These are phyloP conservation scores for Phytophthora niederhauseri DNA, from an alignment of 352 stramenopile genomes.

Conservation along the genomic window DNA sequence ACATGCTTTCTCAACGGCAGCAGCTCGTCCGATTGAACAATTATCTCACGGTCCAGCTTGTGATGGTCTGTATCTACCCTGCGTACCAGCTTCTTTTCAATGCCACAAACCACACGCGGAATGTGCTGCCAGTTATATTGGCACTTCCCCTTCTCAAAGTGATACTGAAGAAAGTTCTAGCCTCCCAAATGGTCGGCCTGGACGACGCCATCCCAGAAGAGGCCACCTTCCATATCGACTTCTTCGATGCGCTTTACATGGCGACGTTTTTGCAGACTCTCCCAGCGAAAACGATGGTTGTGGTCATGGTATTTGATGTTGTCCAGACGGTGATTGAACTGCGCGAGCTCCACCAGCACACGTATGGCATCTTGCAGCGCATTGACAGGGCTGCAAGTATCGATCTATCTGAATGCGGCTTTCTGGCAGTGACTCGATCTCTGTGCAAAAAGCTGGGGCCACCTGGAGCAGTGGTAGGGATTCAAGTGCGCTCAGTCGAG, in stretches of 20 bases:
- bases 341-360: neutral
- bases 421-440: neutral
- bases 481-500: neutral
- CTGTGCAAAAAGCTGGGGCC: neutral
- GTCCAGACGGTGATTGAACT: neutral
- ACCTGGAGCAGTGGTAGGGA: neutral
- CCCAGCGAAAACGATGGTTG: neutral
- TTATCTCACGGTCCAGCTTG: neutral
- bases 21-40: neutral
- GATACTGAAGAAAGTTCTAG: slow-evolving; percentile 6
- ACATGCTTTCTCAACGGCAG: neutral
- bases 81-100: slow-evolving; percentile 6
- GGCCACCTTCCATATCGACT: slow-evolving; percentile 1
- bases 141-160: slow-evolving; percentile 1
- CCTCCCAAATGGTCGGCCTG: neutral
- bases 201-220: slow-evolving; percentile 2
- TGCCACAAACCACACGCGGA: neutral
- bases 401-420: neutral
- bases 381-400: neutral
- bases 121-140: slow-evolving; percentile 1
- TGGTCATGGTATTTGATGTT: slow-evolving; percentile 3
- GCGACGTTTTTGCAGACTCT: slow-evolving; percentile 5
- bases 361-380: neutral
- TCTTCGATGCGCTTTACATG: slow-evolving; percentile 11
- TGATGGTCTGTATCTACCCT: neutral